Percentiles rank a stretch among this genome's conserved stretches.
Conservation (phyloP, 106 monocot species). For the Platanthera zijinensis region DNA sequence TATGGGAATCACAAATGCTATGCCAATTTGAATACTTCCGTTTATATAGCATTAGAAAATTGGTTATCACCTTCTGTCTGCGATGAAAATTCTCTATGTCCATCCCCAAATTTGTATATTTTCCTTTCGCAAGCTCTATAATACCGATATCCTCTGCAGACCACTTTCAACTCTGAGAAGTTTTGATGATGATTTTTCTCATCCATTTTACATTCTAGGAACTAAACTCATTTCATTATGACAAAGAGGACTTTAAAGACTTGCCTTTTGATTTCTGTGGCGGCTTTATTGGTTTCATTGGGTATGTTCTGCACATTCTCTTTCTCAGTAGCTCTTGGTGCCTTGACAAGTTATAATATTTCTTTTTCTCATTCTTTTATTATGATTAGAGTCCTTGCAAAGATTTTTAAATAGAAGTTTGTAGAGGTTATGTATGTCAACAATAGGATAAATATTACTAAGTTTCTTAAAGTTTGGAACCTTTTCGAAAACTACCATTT, state of each 20-base stretch:
- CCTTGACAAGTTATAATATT: not conserved
- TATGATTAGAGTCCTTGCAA: not conserved
- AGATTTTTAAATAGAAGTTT: not conserved
- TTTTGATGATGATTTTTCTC: not conserved
- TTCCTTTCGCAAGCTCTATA: not conserved
- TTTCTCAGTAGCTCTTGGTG: not conserved
- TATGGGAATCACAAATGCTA: too few species aligned
- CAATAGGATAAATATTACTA: too few species aligned
- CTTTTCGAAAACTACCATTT: too few species aligned
- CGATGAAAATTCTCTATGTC: not conserved
- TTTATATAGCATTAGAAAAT: too few species aligned
- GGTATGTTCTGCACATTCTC: conserved; percentile 31
- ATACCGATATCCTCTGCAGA: not conserved
- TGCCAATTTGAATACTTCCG: too few species aligned
- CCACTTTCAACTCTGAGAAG: not conserved
- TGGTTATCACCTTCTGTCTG: not conserved
- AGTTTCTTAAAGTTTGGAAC: too few species aligned
- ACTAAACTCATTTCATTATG: conserved; percentile 63
- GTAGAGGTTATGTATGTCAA: not conserved
- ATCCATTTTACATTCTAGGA: conserved; percentile 37
- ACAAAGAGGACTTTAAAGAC: conserved; percentile 69
- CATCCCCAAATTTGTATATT: not conserved
- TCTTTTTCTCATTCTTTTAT: not conserved
- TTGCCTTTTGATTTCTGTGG: conserved; percentile 93
- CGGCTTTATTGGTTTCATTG: conserved; percentile 85